These are phyloP conservation scores for Amniculicola lignicola DNA, from an alignment of 495 filamentous ascomycete species.

Conservation along the genomic window DNA sequence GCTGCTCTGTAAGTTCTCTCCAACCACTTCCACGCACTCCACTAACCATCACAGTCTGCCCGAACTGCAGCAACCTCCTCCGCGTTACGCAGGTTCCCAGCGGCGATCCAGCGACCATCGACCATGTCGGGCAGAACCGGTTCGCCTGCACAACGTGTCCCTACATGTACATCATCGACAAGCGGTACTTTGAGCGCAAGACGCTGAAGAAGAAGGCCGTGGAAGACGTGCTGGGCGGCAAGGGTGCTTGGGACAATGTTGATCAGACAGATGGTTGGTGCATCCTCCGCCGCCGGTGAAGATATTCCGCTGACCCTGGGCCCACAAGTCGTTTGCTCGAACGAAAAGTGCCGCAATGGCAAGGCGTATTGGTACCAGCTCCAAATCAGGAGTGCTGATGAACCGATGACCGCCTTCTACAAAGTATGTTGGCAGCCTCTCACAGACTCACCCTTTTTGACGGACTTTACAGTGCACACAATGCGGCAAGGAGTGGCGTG, in stretches of 20 bases:
- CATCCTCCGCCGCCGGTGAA: slow-evolving; percentile 3
- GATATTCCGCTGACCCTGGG: slow-evolving; percentile 1
- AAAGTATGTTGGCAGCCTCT: slow-evolving; percentile 47
- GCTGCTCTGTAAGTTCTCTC: slow-evolving; percentile 60
- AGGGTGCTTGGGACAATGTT: slow-evolving; percentile 84
- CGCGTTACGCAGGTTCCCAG: slow-evolving; percentile 60
- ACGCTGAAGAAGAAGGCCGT: slow-evolving; percentile 72
- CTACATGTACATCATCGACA: slow-evolving; percentile 73
- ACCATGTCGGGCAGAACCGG: slow-evolving; percentile 56
- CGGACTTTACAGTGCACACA: slow-evolving; percentile 16
- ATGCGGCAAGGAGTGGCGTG: slow-evolving; percentile 27
- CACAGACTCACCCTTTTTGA: not conserved
- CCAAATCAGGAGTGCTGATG: slow-evolving; percentile 96
- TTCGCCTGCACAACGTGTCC: slow-evolving; percentile 94
- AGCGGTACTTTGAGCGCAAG: slow-evolving; percentile 72
- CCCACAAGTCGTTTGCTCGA: slow-evolving; percentile 68
- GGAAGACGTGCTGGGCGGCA: slow-evolving; percentile 88
- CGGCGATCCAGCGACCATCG: slow-evolving; percentile 41
- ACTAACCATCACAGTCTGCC: slow-evolving; percentile 66
- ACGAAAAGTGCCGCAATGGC: slow-evolving; percentile 67
- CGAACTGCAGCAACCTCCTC: slow-evolving; percentile 85
- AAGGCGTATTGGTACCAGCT: slow-evolving; percentile 93
- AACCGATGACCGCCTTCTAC: slow-evolving; percentile 96
- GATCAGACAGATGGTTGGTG: slow-evolving; percentile 65
- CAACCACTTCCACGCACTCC: not conserved